Percentiles rank a stretch among this genome's conserved stretches.
These are phyloP conservation scores for Cyclostephanos tholiformis DNA, from an alignment of 108 stramenopile species.

Conservation along the genomic window DNA sequence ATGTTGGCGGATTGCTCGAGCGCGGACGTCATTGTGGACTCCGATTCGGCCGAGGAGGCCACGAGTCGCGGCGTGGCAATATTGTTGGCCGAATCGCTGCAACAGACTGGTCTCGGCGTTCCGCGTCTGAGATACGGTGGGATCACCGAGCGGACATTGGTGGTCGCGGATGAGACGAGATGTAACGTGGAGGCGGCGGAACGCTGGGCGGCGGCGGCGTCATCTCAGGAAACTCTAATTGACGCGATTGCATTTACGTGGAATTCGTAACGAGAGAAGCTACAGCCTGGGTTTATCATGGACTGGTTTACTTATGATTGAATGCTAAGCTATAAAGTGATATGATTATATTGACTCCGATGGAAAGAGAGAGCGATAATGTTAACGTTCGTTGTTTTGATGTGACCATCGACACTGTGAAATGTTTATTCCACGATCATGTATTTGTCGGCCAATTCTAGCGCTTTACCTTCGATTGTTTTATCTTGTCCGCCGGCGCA, in stretches of 20 bases:
- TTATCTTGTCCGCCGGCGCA: neutral
- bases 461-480: neutral
- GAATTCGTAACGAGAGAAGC: neutral
- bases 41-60: conserved; percentile 62
- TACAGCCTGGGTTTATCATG: too few relatives aligned
- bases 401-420: neutral
- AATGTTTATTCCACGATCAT: conserved; percentile 3
- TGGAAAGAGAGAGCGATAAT: neutral
- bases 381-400: neutral
- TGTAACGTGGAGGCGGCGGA: neutral
- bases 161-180: neutral
- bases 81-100: conserved; percentile 46
- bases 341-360: too few relatives aligned
- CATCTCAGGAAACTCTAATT: conserved; percentile 8
- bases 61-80: conserved; percentile 76
- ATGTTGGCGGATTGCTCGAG: conserved; percentile 77
- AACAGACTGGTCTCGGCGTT: neutral
- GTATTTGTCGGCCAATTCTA: conserved; percentile 6
- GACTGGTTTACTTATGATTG: neutral
- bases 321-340: too few relatives aligned
- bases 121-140: neutral
- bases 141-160: neutral
- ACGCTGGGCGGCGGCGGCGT: neutral
- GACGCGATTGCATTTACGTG: conserved; percentile 7
- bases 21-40: conserved; percentile 60